A percentile compares a stretch with the other conserved stretches of the same genome.
Evolutionary conservation across 768 basidiomycete genomes (phyloP).

Genomic region (Leccinum subgranulosum): DNA sequence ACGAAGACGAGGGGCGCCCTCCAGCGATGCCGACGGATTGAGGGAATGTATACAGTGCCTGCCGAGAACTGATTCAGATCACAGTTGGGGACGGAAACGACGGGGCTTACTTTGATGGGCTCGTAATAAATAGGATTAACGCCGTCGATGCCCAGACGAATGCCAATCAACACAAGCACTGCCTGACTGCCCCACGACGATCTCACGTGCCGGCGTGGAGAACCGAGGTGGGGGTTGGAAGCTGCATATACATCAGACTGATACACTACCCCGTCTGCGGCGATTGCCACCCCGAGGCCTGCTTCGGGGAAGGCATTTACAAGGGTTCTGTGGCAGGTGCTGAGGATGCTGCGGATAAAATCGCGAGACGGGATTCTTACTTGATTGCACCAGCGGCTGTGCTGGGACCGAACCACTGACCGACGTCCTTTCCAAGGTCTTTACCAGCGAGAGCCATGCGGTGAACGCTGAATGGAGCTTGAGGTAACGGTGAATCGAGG

Average conservation of each 20-base stretch:
- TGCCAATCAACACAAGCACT: slow-evolving; percentile 82
- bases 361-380: slow-evolving; percentile 37
- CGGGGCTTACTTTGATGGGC: slow-evolving; percentile 59
- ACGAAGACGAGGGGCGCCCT: slow-evolving; percentile 93
- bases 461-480: slow-evolving; percentile 92
- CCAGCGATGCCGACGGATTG: slow-evolving; percentile 97
- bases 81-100: neutral
- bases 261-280: slow-evolving; percentile 79
- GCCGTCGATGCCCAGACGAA: slow-evolving; percentile 85
- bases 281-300: slow-evolving; percentile 77
- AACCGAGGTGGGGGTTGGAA: slow-evolving; percentile 40
- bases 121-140: slow-evolving; percentile 96
- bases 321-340: slow-evolving; percentile 51
- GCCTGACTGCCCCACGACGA: slow-evolving; percentile 75
- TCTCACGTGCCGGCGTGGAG: slow-evolving; percentile 30
- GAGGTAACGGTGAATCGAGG: slow-evolving; percentile 79
- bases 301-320: slow-evolving; percentile 78
- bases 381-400: slow-evolving; percentile 97
- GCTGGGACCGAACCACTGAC: slow-evolving; percentile 97
- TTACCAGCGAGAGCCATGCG: slow-evolving; percentile 95
- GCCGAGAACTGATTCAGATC: neutral
- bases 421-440: slow-evolving; percentile 91
- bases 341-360: slow-evolving; percentile 3
- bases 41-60: slow-evolving; percentile 89
- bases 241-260: slow-evolving; percentile 84